Evolutionary conservation across 2,329 filamentous ascomycete species (phyloP).

Genomic region (Colletotrichum coccodes): DNA sequence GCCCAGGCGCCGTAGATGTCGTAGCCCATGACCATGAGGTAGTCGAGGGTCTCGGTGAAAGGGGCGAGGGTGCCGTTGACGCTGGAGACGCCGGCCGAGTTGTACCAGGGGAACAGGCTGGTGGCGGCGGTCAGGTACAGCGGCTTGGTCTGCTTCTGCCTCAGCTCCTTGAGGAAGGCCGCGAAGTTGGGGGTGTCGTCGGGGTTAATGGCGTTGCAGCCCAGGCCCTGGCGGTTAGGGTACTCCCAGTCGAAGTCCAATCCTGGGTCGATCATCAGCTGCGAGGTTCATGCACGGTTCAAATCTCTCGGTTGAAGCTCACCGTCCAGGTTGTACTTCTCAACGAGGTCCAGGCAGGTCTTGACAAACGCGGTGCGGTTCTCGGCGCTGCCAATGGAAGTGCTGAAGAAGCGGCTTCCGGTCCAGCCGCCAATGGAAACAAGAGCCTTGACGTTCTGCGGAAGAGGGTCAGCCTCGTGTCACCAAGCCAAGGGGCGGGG

Average conservation of each 20-base stretch:
- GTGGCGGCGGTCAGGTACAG: conserved; percentile 28
- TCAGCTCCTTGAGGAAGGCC: conserved; percentile 24
- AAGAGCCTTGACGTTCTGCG: conserved; percentile 22
- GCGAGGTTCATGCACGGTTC: neutral
- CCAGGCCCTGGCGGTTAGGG: conserved; percentile 32
- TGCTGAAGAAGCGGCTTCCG: conserved; percentile 28
- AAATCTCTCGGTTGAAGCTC: neutral
- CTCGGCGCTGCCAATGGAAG: conserved; percentile 18
- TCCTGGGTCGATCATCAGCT: neutral
- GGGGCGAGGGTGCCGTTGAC: conserved; percentile 14
- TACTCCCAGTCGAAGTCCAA: conserved; percentile 38
- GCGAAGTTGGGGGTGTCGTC: conserved; percentile 29
- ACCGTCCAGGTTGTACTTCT: conserved; percentile 33
- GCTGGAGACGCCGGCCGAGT: conserved; percentile 1
- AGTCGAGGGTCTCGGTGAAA: conserved; percentile 23
- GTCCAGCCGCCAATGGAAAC: conserved; percentile 29
- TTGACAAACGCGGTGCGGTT: conserved; percentile 37
- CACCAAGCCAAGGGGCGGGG: neutral
- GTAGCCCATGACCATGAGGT: conserved; percentile 31
- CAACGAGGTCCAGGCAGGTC: conserved; percentile 33
- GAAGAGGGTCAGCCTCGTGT: neutral
- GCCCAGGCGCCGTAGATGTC: conserved; percentile 30
- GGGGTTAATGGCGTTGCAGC: conserved; percentile 28
- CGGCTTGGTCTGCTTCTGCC: conserved; percentile 28
- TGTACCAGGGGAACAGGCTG: conserved; percentile 25